A percentile compares a stretch with the other conserved stretches of the same genome.
phyloP scores from a whole-genome alignment of 306 rosid genomes.

The Luffa aegyptiaca region DNA sequence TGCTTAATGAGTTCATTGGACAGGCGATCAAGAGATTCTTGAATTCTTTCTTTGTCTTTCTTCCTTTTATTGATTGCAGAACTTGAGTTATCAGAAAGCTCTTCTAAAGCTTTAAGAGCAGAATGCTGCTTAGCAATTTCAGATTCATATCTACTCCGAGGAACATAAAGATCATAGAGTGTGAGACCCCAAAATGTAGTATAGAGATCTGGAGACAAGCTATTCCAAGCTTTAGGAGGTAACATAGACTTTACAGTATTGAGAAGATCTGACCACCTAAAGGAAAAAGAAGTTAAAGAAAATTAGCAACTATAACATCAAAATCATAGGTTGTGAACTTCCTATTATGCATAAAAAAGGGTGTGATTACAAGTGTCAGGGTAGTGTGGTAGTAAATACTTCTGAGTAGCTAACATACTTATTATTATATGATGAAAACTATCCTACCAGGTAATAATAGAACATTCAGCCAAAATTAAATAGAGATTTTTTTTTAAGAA shows the following conservation, averaged over 20 bases:
- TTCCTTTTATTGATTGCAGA: conserved; percentile 91
- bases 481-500: no score
- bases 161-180: conserved; percentile 87
- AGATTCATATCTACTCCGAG: conserved; percentile 75
- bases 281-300: conserved; percentile 7
- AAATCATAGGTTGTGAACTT: neutral
- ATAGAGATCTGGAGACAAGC: conserved; percentile 95
- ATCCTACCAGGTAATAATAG: neutral
- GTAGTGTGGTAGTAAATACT: neutral
- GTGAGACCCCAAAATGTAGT: conserved; percentile 99
- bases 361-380: neutral
- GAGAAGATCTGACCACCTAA: conserved; percentile 86
- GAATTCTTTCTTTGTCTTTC: conserved; percentile 98
- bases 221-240: conserved; percentile 95
- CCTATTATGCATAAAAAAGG: neutral
- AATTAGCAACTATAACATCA: neutral
- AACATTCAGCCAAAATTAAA: neutral
- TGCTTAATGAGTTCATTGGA: conserved; percentile 68
- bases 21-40: conserved; percentile 86
- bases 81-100: conserved; percentile 92
- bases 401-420: neutral
- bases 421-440: neutral
- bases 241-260: conserved; percentile 72
- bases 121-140: conserved; percentile 88
- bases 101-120: conserved; percentile 84